phyloP scores from a whole-genome alignment of 768 basidiomycete genomes.

The Suillus placidus region DNA sequence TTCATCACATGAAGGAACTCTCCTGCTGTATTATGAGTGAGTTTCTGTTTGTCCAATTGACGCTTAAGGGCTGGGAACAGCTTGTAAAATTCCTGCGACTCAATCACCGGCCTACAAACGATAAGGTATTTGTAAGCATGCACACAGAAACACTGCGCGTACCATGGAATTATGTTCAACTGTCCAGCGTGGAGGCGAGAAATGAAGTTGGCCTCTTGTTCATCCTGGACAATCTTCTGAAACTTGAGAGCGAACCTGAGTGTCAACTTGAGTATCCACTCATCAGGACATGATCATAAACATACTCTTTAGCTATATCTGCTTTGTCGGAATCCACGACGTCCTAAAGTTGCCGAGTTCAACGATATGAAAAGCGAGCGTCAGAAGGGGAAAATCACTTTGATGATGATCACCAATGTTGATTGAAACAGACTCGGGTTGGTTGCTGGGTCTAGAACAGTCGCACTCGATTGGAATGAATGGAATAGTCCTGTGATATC shows the following conservation, averaged over 20 bases:
- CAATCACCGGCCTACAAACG: conserved; percentile 52
- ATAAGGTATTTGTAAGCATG: not conserved
- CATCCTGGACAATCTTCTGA: conserved; percentile 61
- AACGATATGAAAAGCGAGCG: not conserved
- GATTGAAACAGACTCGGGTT: conserved; percentile 64
- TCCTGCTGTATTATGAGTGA: conserved; percentile 53
- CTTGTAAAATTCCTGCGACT: conserved; percentile 60
- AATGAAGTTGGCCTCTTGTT: conserved; percentile 66
- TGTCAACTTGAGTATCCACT: not conserved
- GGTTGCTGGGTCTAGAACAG: conserved; percentile 56
- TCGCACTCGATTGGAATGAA: conserved; percentile 61
- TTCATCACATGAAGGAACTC: conserved; percentile 61
- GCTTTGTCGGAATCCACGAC: conserved; percentile 62
- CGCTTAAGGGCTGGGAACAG: conserved; percentile 51
- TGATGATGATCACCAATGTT: conserved; percentile 63
- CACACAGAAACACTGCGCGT: not conserved
- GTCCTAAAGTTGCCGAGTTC: conserved; percentile 42
- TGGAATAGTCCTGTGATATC: conserved; percentile 64
- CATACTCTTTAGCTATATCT: conserved; percentile 62
- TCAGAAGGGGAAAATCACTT: conserved; percentile 35
- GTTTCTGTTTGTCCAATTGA: conserved; percentile 48
- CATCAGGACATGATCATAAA: not conserved
- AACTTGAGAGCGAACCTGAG: conserved; percentile 58
- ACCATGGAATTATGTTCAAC: conserved; percentile 63
- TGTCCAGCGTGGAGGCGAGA: conserved; percentile 58